phyloP scores from a whole-genome alignment of 129 eudicot genomes.

The Tanacetum coccineum region DNA sequence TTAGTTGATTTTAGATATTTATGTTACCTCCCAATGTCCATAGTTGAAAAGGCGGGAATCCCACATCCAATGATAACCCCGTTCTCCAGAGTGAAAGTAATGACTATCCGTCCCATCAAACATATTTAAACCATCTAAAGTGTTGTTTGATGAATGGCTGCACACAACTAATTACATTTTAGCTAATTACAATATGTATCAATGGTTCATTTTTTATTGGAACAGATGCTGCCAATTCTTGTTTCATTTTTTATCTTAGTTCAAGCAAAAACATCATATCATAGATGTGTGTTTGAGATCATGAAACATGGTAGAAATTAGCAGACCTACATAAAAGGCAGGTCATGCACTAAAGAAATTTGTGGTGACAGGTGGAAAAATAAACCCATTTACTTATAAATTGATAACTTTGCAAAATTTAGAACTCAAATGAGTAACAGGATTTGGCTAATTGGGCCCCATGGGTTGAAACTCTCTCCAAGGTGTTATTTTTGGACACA shows the following conservation, averaged over 20 bases:
- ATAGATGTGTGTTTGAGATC: background rate
- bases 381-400: too few species aligned
- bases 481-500: too few species aligned
- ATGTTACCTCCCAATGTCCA: slow-evolving; percentile 91
- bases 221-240: slow-evolving; percentile 5
- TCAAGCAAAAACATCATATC: background rate
- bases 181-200: slow-evolving; percentile 1
- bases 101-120: slow-evolving; percentile 96
- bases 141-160: slow-evolving; percentile 95
- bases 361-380: background rate
- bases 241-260: slow-evolving; percentile 8
- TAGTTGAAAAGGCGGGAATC: slow-evolving; percentile 97
- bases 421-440: too few species aligned
- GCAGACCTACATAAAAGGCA: background rate
- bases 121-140: slow-evolving; percentile 93
- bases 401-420: too few species aligned
- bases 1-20: slow-evolving; percentile 1
- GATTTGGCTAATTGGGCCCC: too few species aligned
- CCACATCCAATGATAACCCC: slow-evolving; percentile 99
- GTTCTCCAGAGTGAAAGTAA: slow-evolving; percentile 93
- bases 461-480: too few species aligned
- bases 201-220: too few species aligned
- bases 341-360: background rate
- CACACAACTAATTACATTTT: slow-evolving; percentile 18
- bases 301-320: background rate